Percentiles rank a stretch among this genome's conserved stretches.
Evolutionary conservation across 2,329 filamentous ascomycete species (phyloP).

Genomic region (Penicillium sp.): DNA sequence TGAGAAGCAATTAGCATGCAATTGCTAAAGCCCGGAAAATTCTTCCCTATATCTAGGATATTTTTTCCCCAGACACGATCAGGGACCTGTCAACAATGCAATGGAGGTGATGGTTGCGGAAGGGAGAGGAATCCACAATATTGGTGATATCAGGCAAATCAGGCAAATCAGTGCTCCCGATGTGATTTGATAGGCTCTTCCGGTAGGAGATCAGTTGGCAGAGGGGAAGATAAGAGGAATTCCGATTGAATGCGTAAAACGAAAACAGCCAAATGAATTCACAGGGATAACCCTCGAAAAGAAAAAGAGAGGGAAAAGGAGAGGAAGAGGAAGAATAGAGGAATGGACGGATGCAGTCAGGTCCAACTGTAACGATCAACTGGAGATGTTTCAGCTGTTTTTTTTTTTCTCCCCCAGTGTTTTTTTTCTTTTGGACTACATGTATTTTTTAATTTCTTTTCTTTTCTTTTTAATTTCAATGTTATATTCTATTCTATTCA

Average conservation of each 20-base stretch:
- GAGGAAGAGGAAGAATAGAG: slow-evolving; percentile 11
- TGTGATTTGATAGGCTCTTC: background rate
- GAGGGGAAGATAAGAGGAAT: background rate
- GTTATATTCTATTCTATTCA: background rate
- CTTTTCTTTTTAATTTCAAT: background rate
- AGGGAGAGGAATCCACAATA: background rate
- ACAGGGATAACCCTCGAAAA: background rate
- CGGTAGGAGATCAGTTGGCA: background rate
- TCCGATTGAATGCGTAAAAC: background rate
- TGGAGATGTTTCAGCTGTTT: slow-evolving; percentile 2
- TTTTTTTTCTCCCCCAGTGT: background rate
- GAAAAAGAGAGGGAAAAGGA: background rate
- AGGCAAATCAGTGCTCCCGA: background rate
- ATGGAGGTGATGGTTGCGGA: slow-evolving; percentile 6
- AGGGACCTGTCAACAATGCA: slow-evolving; percentile 24
- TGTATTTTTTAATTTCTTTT: background rate
- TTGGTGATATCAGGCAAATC: background rate
- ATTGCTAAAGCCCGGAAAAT: slow-evolving; percentile 15
- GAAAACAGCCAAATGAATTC: background rate
- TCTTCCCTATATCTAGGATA: slow-evolving; percentile 4
- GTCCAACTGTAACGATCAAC: slow-evolving; percentile 6
- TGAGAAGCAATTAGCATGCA: slow-evolving; percentile 30
- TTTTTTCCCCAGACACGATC: background rate
- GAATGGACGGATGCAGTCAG: slow-evolving; percentile 28
- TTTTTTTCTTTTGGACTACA: background rate